Conservation (phyloP, 257 asterid species). For the Penstemon eatonii region DNA sequence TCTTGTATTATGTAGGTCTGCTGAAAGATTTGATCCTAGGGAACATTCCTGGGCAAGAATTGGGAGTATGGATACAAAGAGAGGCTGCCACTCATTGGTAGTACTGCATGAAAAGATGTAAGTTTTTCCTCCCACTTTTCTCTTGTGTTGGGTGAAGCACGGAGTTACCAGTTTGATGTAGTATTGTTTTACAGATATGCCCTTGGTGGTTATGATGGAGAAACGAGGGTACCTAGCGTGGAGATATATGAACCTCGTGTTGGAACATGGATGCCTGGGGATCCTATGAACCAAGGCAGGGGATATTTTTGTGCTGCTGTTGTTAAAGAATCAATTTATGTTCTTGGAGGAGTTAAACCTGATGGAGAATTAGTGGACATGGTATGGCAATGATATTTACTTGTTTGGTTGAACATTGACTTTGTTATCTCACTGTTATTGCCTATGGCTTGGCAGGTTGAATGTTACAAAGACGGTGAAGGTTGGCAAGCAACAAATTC, state of each 20-base stretch:
- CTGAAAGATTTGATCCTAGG: constrained; percentile 88
- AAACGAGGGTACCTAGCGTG: constrained; percentile 47
- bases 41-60: constrained; percentile 76
- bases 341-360: constrained; percentile 60
- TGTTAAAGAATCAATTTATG: constrained; percentile 55
- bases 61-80: constrained; percentile 51
- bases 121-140: constrained; percentile 22
- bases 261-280: constrained; percentile 59
- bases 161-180: not conserved
- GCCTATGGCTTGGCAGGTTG: constrained; percentile 52
- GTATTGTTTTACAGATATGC: constrained; percentile 52
- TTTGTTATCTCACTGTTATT: not conserved
- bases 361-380: constrained; percentile 38
- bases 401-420: not conserved
- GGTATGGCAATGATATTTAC: constrained; percentile 33
- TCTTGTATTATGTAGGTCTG: constrained; percentile 47
- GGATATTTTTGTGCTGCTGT: constrained; percentile 66
- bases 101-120: constrained; percentile 71
- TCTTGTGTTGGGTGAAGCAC: not conserved
- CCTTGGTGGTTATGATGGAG: constrained; percentile 73
- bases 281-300: constrained; percentile 60
- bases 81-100: constrained; percentile 74
- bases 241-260: constrained; percentile 79
- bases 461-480: constrained; percentile 67
- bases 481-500: constrained; percentile 59